A percentile compares a stretch with the other conserved stretches of the same genome.
phyloP scores from a whole-genome alignment of 768 basidiomycete genomes.

The Russula sp. region DNA sequence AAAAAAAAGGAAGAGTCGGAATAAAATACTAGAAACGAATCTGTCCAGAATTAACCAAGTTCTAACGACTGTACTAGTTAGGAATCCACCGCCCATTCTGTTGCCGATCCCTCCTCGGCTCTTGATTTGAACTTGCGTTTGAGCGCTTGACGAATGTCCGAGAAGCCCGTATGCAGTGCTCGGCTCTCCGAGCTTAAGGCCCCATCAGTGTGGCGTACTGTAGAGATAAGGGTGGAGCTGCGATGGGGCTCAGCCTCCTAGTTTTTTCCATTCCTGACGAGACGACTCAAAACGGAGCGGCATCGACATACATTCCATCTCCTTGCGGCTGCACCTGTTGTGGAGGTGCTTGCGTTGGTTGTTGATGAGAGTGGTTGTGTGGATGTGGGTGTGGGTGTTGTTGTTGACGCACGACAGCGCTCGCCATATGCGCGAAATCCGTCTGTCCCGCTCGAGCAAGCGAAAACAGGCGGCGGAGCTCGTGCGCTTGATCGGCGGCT shows the following conservation, averaged over 20 bases:
- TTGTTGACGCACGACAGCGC: conserved; percentile 34
- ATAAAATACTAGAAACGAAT: conserved; percentile 1
- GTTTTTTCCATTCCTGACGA: not conserved
- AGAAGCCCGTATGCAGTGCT: too few relatives aligned
- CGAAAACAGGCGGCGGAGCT: conserved; percentile 54
- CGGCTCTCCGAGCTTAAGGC: not conserved
- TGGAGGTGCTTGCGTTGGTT: not conserved
- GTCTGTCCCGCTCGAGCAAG: conserved; percentile 42
- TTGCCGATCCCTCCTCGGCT: too few relatives aligned
- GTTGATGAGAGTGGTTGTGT: not conserved
- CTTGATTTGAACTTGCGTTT: too few relatives aligned
- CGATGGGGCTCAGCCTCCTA: not conserved
- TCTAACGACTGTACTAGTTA: not conserved
- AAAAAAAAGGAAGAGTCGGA: too few relatives aligned
- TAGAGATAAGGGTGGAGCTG: not conserved
- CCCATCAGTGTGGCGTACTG: not conserved
- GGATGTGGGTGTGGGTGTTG: conserved; percentile 14
- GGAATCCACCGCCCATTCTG: not conserved
- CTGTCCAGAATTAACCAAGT: conserved; percentile 1
- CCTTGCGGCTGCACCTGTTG: conserved; percentile 5
- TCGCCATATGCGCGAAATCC: conserved; percentile 44
- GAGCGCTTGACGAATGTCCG: not conserved
- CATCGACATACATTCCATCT: conserved; percentile 27
- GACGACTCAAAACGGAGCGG: conserved; percentile 16
- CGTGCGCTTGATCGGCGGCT: conserved; percentile 70